Percentiles rank a stretch among this genome's conserved stretches.
Conservation (phyloP, 2,329 filamentous ascomycete genomes). For the Alternaria ethzedia region DNA sequence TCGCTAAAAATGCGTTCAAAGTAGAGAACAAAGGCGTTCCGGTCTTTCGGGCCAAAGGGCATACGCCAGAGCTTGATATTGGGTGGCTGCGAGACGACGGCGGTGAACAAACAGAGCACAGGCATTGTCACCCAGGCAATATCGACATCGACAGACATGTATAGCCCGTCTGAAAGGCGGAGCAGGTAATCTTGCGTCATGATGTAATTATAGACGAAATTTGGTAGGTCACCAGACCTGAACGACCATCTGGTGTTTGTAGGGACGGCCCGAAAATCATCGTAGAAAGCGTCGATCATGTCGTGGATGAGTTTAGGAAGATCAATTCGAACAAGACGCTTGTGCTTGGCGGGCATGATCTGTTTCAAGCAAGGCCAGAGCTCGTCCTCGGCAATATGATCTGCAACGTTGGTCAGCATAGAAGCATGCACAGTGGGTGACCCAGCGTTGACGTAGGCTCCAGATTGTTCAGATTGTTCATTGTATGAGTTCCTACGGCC, state of each 20-base stretch:
- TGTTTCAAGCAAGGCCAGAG: conserved; percentile 19
- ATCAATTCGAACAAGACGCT: conserved; percentile 26
- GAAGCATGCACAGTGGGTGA: neutral
- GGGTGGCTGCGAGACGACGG: conserved; percentile 32
- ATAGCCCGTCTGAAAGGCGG: conserved; percentile 15
- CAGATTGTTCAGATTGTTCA: neutral
- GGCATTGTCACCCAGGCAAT: conserved; percentile 5
- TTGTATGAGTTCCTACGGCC: neutral
- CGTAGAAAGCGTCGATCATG: conserved; percentile 37
- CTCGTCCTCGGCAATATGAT: conserved; percentile 7
- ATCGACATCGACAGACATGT: conserved; percentile 23
- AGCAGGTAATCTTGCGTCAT: conserved; percentile 42
- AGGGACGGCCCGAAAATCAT: conserved; percentile 1
- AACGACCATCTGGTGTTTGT: conserved; percentile 30
- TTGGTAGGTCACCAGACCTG: conserved; percentile 29
- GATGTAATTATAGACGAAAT: conserved; percentile 41
- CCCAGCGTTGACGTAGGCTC: neutral
- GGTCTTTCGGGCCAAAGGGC: conserved; percentile 13
- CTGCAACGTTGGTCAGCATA: conserved; percentile 8
- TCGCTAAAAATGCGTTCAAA: neutral
- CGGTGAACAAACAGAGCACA: conserved; percentile 14
- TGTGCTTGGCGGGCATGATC: conserved; percentile 6
- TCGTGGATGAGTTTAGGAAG: conserved; percentile 27
- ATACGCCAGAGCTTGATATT: conserved; percentile 25
- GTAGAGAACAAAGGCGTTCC: conserved; percentile 31